These are phyloP conservation scores for Pulveroboletus ravenelii DNA, from an alignment of 768 basidiomycete species.

Conservation along the genomic window DNA sequence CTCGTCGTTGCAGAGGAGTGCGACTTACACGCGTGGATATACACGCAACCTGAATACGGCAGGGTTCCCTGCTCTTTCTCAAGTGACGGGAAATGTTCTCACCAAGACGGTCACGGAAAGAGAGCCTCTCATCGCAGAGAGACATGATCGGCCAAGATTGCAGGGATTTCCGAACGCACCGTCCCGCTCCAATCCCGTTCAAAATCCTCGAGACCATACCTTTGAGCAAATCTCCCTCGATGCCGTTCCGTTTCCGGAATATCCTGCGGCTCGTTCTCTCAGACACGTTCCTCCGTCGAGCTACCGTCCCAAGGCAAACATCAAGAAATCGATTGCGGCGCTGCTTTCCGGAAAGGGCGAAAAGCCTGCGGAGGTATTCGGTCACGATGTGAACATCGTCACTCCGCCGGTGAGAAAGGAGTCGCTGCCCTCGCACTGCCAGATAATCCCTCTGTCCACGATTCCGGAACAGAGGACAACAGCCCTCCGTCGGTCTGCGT, in stretches of 20 bases:
- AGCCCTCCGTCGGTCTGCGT: conserved; percentile 25
- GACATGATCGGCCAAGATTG: conserved; percentile 1
- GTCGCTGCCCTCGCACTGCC: conserved; percentile 5
- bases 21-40: background rate
- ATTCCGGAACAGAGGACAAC: background rate
- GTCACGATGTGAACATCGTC: conserved; percentile 11
- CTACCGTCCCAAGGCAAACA: conserved; percentile 1
- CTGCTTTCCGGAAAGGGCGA: conserved; percentile 6
- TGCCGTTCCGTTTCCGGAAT: conserved; percentile 7
- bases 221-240: conserved; percentile 11
- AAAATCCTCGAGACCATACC: background rate
- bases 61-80: conserved; percentile 17
- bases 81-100: conserved; percentile 14
- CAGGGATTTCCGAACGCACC: background rate
- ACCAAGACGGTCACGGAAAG: conserved; percentile 2
- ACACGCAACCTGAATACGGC: background rate
- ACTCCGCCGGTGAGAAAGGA: conserved; percentile 13
- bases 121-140: background rate
- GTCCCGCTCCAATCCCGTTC: background rate
- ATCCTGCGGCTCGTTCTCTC: conserved; percentile 3
- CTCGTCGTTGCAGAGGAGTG: background rate
- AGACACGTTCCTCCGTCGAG: conserved; percentile 5
- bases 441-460: background rate
- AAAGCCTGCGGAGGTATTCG: conserved; percentile 10
- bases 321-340: conserved; percentile 3